phyloP scores from a whole-genome alignment of 441 rosid genomes.

The Viola pubescens region DNA sequence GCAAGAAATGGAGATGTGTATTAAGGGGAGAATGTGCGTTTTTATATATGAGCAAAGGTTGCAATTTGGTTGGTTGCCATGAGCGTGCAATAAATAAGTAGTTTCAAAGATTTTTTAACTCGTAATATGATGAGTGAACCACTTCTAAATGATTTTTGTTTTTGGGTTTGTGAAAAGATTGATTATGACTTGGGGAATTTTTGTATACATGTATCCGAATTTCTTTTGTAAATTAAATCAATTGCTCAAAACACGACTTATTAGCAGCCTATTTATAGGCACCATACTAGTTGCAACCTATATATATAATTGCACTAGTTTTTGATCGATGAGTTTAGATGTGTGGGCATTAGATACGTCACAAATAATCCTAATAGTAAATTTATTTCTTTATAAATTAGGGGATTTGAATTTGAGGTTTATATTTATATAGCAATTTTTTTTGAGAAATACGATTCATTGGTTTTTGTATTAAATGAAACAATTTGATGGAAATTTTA shows the following conservation, averaged over 20 bases:
- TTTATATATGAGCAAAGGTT: slow-evolving; percentile 6
- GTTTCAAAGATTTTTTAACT: not conserved
- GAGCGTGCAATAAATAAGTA: slow-evolving; percentile 4
- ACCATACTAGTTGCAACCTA: not conserved
- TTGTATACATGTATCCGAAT: not conserved
- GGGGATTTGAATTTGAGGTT: no score
- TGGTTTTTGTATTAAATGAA: no score
- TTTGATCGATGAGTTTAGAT: no score
- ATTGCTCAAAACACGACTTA: slow-evolving; percentile 16
- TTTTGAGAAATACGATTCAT: no score
- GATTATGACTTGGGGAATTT: not conserved
- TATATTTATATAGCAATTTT: no score
- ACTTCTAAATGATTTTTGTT: not conserved
- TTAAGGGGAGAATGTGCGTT: not conserved
- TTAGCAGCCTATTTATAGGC: slow-evolving; percentile 27
- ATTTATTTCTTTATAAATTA: no score
- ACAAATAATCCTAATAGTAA: no score
- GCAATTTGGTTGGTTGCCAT: slow-evolving; percentile 1
- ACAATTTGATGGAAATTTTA: no score
- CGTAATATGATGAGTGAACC: slow-evolving; percentile 1
- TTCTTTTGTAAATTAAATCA: not conserved
- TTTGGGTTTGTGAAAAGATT: slow-evolving; percentile 2
- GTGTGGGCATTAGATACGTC: no score
- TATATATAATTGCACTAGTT: no score
- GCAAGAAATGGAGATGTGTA: not conserved